Evolutionary conservation across 352 stramenopile genomes (phyloP).

Genomic region (Peronospora farinosa): DNA sequence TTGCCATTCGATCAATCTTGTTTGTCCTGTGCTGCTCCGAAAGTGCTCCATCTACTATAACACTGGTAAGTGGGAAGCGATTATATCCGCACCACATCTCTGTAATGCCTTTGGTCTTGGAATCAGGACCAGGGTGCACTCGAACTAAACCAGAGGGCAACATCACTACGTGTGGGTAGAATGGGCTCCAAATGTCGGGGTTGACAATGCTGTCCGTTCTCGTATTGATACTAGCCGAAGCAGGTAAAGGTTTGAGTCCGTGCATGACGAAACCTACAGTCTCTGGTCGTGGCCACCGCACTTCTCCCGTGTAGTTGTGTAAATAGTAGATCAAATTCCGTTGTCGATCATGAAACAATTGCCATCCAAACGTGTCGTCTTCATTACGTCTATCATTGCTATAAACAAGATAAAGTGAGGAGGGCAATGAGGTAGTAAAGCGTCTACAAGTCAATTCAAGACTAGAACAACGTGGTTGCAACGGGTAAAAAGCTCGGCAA

Average conservation of each 20-base stretch:
- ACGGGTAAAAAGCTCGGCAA: not conserved
- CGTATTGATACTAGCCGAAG: conserved; percentile 2
- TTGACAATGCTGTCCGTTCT: conserved; percentile 7
- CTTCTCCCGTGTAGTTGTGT: conserved; percentile 68
- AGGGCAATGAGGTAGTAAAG: conserved; percentile 7
- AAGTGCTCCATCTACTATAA: conserved; percentile 2
- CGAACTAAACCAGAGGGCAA: conserved; percentile 48
- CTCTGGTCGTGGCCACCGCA: conserved; percentile 52
- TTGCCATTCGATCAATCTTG: not conserved
- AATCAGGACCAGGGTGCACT: conserved; percentile 26
- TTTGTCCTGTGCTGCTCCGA: not conserved
- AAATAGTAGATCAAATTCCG: conserved; percentile 51
- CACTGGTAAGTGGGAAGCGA: conserved; percentile 34
- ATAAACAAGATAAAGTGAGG: not conserved
- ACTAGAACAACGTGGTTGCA: conserved; percentile 1
- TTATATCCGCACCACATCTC: conserved; percentile 47
- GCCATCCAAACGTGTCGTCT: conserved; percentile 50
- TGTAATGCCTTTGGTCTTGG: conserved; percentile 10
- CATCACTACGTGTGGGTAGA: conserved; percentile 53
- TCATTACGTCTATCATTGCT: conserved; percentile 8
- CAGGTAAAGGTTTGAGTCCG: conserved; percentile 34
- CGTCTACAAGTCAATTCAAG: conserved; percentile 5
- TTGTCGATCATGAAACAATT: conserved; percentile 39
- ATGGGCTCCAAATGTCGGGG: conserved; percentile 37
- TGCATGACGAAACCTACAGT: conserved; percentile 49